A percentile compares a stretch with the other conserved stretches of the same genome.
These are phyloP conservation scores for Aureobasidium namibiae DNA, from an alignment of 2,329 filamentous ascomycete species.

Conservation along the genomic window DNA sequence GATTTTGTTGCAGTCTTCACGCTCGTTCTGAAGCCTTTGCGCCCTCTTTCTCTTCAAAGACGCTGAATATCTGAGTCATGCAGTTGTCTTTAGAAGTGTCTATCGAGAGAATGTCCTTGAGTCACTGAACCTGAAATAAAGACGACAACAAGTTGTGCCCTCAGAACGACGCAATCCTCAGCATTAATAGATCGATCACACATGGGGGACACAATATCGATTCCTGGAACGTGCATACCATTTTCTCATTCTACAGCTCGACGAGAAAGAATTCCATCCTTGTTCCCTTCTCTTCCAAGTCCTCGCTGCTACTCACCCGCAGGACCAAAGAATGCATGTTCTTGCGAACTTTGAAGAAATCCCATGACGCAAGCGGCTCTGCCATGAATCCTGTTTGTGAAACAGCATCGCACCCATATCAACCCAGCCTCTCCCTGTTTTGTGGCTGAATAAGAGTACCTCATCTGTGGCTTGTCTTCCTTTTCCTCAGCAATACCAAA, in stretches of 20 bases:
- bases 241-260: not conserved
- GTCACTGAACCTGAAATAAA: not conserved
- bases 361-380: slow-evolving; percentile 12
- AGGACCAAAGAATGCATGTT: not conserved
- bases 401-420: not conserved
- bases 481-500: not conserved
- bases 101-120: too few species aligned
- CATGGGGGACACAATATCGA: not conserved
- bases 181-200: not conserved
- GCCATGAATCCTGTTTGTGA: slow-evolving; percentile 8
- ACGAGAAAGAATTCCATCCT: not conserved
- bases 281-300: too few species aligned
- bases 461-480: not conserved
- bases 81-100: not conserved
- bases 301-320: not conserved
- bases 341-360: not conserved
- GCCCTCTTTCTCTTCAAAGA: too few species aligned
- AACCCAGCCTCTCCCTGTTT: slow-evolving; percentile 4
- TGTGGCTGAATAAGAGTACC: not conserved
- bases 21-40: not conserved
- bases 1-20: not conserved
- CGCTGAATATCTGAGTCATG: not conserved
- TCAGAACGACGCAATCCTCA: not conserved
- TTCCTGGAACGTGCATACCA: not conserved
- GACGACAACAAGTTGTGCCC: not conserved